These are phyloP conservation scores for Boletus rubescentipes DNA, from an alignment of 768 basidiomycete species.

Conservation along the genomic window DNA sequence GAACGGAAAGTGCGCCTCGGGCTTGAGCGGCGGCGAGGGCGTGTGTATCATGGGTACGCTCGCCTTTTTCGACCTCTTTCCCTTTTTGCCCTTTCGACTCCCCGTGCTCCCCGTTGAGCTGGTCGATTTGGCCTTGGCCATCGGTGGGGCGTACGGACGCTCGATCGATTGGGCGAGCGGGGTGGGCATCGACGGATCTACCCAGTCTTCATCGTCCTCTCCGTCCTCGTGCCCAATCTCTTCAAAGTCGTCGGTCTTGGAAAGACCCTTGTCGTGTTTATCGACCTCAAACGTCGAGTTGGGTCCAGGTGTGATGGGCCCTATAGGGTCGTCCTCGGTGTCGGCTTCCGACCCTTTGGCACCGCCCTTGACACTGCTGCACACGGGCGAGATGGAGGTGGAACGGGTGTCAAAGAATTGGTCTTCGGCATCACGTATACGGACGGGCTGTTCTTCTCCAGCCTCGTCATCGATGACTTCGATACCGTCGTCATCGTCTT, in stretches of 20 bases:
- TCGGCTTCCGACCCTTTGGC: conserved; percentile 56
- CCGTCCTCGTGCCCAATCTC: conserved; percentile 32
- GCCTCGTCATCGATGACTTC: conserved; percentile 29
- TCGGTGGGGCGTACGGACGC: conserved; percentile 28
- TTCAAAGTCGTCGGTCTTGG: conserved; percentile 28
- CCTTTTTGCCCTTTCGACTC: conserved; percentile 33
- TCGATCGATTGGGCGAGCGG: conserved; percentile 27
- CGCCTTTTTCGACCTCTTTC: conserved; percentile 38
- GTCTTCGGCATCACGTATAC: conserved; percentile 36
- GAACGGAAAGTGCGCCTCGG: conserved; percentile 57
- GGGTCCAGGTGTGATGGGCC: conserved; percentile 68
- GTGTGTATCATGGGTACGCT: conserved; percentile 41
- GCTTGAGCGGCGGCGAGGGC: conserved; percentile 30
- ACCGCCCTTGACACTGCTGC: conserved; percentile 34
- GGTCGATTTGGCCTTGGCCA: conserved; percentile 28
- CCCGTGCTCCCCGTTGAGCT: conserved; percentile 24
- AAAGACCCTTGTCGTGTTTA: conserved; percentile 27
- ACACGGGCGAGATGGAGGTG: conserved; percentile 43
- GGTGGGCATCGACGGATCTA: conserved; percentile 59
- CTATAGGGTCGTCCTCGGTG: conserved; percentile 71
- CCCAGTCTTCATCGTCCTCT: conserved; percentile 57
- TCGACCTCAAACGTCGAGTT: conserved; percentile 31
- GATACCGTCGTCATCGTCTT: conserved; percentile 49
- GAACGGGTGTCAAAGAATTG: conserved; percentile 58
- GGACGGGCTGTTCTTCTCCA: conserved; percentile 29